Base-by-base conservation (phyloP, 768 basidiomycete genomes). In the Sistotremastrum niveocremeum region DNA sequence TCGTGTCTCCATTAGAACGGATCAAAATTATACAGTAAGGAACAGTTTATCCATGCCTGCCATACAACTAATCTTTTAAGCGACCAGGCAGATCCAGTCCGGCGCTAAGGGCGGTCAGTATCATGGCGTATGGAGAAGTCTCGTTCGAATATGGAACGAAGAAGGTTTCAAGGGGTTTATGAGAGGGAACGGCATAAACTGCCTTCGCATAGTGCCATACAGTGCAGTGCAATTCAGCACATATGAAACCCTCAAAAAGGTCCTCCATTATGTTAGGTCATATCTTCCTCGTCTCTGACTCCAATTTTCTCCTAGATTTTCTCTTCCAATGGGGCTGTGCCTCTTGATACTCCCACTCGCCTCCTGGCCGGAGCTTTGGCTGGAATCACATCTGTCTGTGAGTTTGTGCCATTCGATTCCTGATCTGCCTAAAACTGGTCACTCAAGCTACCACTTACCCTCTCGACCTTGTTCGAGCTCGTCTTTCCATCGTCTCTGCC, bases 1-100 rank as follows among this genome's bases (percentile, higher is more conserved):
- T 95, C 9, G 94, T 98, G 42, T 83, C 79, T 54, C 94, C 93
- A 7, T 62, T 97, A 9, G 91, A 97, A 56, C 68, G 94, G 48
- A 69, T 98, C 46, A 99, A 99, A 65, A 97, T 99, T 57, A 95
- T 99, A 50, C 82, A 93, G 91, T 93, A 55, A 57, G 86, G 20
- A 20, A 20, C 20, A 20, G 20, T 20, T 20, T 20, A 20, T 20
- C 20, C 20, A 20, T 20, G 41, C 37, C 5, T 33, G 34, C 29
- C 7, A 28, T 20, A 8, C 11, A 10, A 20, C 37, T n/a, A 35
- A 44, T 12, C 29, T 47, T 20, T 7, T 33, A 32, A 42, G 41
- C 42, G 32, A 32, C 29, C 37, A 94, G 91, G 60, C 93, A 97
- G 68, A 89, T 89, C n/a, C 94, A 95, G 60, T 81, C 79, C 30